phyloP scores from a whole-genome alignment of 2,329 filamentous ascomycete genomes.

The Colletotrichum tropicicola region DNA sequence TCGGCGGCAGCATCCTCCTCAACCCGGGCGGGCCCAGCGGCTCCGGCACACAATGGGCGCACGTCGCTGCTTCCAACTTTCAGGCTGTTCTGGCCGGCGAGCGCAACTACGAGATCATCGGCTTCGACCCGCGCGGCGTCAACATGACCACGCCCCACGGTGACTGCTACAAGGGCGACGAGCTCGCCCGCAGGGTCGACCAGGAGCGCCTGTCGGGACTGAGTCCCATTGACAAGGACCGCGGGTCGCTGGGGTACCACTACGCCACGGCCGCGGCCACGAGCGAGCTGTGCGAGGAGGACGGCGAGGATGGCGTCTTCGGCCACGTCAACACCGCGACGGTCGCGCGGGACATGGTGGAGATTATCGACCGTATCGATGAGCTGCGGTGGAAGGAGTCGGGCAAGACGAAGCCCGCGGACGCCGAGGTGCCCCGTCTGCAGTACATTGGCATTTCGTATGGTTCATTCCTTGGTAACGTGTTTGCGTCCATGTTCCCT shows the following conservation, averaged over 20 bases:
- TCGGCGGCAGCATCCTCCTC: slow-evolving; percentile 44
- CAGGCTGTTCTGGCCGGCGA: slow-evolving; percentile 36
- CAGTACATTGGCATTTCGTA: slow-evolving; percentile 56
- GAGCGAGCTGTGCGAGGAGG: slow-evolving; percentile 35
- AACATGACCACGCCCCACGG: slow-evolving; percentile 39
- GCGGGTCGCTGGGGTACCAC: background rate
- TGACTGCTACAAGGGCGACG: slow-evolving; percentile 41
- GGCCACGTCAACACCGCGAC: slow-evolving; percentile 38
- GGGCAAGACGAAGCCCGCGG: background rate
- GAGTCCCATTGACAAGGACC: background rate
- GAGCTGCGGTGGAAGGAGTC: slow-evolving; percentile 28
- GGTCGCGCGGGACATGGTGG: slow-evolving; percentile 45
- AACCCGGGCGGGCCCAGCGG: slow-evolving; percentile 50
- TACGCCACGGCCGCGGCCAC: slow-evolving; percentile 29
- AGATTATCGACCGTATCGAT: slow-evolving; percentile 42
- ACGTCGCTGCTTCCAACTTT: slow-evolving; percentile 20
- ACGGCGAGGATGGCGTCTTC: slow-evolving; percentile 32
- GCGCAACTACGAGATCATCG: slow-evolving; percentile 44
- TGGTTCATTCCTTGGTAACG: slow-evolving; percentile 42
- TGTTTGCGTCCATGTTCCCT: slow-evolving; percentile 45
- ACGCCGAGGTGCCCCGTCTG: slow-evolving; percentile 32
- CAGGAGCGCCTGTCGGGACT: slow-evolving; percentile 32
- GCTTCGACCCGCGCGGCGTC: slow-evolving; percentile 48
- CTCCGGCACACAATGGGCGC: slow-evolving; percentile 38
- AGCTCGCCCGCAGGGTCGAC: slow-evolving; percentile 34